Percentiles rank a stretch among this genome's conserved stretches.
Evolutionary conservation across 2,329 filamentous ascomycete species (phyloP).

Genomic region (Botrytis byssoidea): DNA sequence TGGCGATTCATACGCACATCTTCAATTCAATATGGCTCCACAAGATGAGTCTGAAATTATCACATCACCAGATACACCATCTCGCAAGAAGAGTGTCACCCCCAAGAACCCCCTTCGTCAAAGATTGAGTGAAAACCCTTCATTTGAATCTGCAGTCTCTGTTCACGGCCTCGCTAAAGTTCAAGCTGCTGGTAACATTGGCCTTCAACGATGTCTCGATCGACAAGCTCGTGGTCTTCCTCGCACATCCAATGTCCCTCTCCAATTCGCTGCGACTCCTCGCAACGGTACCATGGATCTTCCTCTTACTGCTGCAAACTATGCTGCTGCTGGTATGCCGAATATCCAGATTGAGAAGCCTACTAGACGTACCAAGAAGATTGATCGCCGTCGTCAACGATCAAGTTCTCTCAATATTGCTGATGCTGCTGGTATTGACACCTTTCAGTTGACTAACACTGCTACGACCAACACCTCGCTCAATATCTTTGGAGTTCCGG

Average conservation of each 20-base stretch:
- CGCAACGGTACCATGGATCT: conserved; percentile 16
- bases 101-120: conserved; percentile 6
- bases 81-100: not conserved
- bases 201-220: conserved; percentile 5
- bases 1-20: not conserved
- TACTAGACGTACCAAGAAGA: not conserved
- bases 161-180: conserved; percentile 14
- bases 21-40: not conserved
- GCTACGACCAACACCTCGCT: not conserved
- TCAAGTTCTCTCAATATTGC: not conserved
- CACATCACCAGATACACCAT: not conserved
- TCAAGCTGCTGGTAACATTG: not conserved
- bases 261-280: not conserved
- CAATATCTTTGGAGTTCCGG: not conserved
- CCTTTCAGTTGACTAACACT: not conserved
- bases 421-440: not conserved
- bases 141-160: conserved; percentile 14
- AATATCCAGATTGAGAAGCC: not conserved
- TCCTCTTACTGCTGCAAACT: conserved; percentile 18
- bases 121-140: conserved; percentile 16
- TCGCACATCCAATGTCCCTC: not conserved
- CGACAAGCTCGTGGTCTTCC: conserved; percentile 18
- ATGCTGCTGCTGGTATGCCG: conserved; percentile 19
- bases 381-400: not conserved
- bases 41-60: not conserved